Conservation (phyloP, 805 yeast genomes). For the Suhomyces prunicola region DNA sequence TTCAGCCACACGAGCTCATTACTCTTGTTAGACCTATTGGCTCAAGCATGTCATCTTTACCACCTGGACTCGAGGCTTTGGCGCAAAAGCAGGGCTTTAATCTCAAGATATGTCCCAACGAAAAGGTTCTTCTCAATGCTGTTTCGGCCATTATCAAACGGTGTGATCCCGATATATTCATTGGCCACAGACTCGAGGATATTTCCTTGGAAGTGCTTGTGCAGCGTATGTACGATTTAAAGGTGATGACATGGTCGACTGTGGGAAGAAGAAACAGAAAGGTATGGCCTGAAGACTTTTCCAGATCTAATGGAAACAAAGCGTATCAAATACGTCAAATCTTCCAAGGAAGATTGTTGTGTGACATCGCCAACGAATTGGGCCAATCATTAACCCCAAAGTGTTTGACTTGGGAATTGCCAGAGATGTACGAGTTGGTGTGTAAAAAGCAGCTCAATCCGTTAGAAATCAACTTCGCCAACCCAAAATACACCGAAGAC, state of each 20-base stretch:
- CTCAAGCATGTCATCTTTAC: slow-evolving; percentile 46
- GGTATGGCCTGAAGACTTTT: slow-evolving; percentile 74
- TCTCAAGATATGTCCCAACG: slow-evolving; percentile 64
- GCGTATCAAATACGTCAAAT: slow-evolving; percentile 62
- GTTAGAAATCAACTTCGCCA: slow-evolving; percentile 70
- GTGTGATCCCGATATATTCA: slow-evolving; percentile 85
- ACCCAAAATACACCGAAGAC: slow-evolving; percentile 63
- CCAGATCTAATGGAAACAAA: slow-evolving; percentile 47
- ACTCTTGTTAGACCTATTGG: slow-evolving; percentile 83
- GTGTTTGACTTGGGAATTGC: slow-evolving; percentile 91
- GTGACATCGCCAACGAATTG: slow-evolving; percentile 92
- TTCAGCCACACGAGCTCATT: slow-evolving; percentile 56
- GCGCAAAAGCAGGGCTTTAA: slow-evolving; percentile 53
- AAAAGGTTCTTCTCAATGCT: slow-evolving; percentile 69
- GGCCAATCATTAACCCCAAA: slow-evolving; percentile 89
- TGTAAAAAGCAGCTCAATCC: slow-evolving; percentile 61
- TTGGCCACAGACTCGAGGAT: slow-evolving; percentile 85
- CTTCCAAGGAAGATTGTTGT: slow-evolving; percentile 78
- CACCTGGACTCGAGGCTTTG: slow-evolving; percentile 67
- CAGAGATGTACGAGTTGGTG: slow-evolving; percentile 85
- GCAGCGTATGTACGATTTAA: slow-evolving; percentile 74
- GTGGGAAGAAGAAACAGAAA: slow-evolving; percentile 80
- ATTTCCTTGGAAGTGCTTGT: slow-evolving; percentile 75
- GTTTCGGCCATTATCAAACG: slow-evolving; percentile 66
- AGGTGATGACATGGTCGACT: slow-evolving; percentile 72